Base-by-base conservation (phyloP, 2,329 filamentous ascomycete species). In the Ceratocystis huliohia region DNA sequence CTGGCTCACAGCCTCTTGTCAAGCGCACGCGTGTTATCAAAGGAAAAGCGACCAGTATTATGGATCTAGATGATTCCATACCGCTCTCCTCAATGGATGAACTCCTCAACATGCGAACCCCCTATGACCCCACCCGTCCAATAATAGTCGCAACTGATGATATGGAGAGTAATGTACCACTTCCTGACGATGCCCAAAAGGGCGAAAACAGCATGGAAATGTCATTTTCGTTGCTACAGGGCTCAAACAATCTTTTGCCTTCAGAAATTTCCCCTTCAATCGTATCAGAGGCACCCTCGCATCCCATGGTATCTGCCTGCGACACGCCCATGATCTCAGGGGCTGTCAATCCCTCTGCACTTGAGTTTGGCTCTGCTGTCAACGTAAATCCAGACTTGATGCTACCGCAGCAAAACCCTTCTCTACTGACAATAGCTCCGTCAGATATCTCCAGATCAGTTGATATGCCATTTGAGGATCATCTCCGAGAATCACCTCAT, bases 371-470 rank as follows among this genome's bases (percentile, higher is more conserved):
- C 62, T 64, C 64, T 61, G 20, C 53, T 28, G 66, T 61, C 57
- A 57, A 37, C 56, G 3, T 41, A 44, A 57, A 44, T 50, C 5
- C 45, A 44, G 33, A 17, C 65, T 66, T 65, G 33, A 48, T 61
- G 33, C 64, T 69, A n/a, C 65, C 37, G 30, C 30, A 56, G 7
- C 50, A 67, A 59, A 63, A 46, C 44, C 5, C 63, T 3, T 25
- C 53, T 8, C 33, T 59, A 10, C 20, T 70, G 10, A 77, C 76
- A 1, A 70, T 78, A 28, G 76, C 76, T n/a, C 73, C 75, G 4
- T 75, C 76, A 20, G 76, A 75, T 46, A 75, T 78, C 15, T 75
- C 71, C 50, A 73, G 71, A 46, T 72, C 72, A 3, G 68, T 71
- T 25, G 73, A 72, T 41, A 68, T 71, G 44, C 61, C 66, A 5